Percentiles rank a stretch among this genome's conserved stretches.
These are phyloP conservation scores for Russula emetica DNA, from an alignment of 768 basidiomycete species.

Conservation along the genomic window DNA sequence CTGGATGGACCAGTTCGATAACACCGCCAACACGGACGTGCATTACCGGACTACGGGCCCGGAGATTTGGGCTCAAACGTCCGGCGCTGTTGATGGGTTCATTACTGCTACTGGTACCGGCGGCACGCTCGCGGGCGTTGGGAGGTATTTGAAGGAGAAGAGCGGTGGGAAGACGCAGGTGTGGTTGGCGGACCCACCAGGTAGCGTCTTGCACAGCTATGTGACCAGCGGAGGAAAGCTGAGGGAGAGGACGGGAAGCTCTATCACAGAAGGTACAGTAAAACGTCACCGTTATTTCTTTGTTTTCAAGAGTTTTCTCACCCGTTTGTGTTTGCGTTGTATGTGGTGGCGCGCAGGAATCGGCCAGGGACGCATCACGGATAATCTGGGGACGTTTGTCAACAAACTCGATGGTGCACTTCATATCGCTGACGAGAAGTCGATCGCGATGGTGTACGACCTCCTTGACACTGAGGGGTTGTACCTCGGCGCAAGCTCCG, in stretches of 20 bases:
- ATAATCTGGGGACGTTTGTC: constrained; percentile 83
- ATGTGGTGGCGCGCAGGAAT: constrained; percentile 56
- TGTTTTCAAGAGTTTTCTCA: not conserved
- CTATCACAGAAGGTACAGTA: constrained; percentile 80
- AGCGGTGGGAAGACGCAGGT: constrained; percentile 73
- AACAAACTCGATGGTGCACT: constrained; percentile 76
- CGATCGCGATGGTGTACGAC: constrained; percentile 91
- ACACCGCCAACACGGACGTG: constrained; percentile 81
- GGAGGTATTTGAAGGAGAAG: constrained; percentile 79
- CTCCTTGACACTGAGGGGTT: constrained; percentile 88
- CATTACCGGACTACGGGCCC: constrained; percentile 93
- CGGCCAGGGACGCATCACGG: constrained; percentile 92
- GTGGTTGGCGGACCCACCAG: constrained; percentile 97
- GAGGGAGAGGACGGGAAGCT: constrained; percentile 73
- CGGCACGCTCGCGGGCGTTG: constrained; percentile 88
- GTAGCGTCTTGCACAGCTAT: constrained; percentile 84
- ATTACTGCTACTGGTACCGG: constrained; percentile 94
- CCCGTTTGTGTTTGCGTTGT: not conserved
- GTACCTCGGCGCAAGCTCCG: constrained; percentile 91
- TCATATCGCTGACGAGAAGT: constrained; percentile 81
- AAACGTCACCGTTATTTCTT: not conserved
- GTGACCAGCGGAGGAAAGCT: constrained; percentile 75
- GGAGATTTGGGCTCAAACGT: constrained; percentile 91
- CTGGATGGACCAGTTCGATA: constrained; percentile 99
- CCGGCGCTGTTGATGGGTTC: constrained; percentile 81